Percentiles rank a stretch among this genome's conserved stretches.
Evolutionary conservation across 2,329 filamentous ascomycete species (phyloP).

Genomic region (Cordyceps cateniannulata): DNA sequence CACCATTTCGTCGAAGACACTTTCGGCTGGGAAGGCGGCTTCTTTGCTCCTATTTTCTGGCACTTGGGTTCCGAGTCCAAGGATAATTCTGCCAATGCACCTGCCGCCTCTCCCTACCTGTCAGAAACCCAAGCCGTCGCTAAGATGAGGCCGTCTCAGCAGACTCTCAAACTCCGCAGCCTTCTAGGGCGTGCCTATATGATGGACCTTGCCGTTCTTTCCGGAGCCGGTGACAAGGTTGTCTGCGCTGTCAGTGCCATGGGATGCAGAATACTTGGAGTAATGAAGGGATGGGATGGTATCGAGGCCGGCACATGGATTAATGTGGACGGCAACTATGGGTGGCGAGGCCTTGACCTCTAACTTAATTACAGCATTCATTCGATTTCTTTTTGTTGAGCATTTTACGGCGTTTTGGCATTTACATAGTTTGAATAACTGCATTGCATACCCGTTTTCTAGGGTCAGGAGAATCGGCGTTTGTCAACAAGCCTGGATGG

Average conservation of each 20-base stretch:
- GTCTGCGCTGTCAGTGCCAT: constrained; percentile 71
- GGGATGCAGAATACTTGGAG: constrained; percentile 67
- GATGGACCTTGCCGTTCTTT: constrained; percentile 71
- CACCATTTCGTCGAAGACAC: constrained; percentile 66
- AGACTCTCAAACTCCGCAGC: constrained; percentile 62
- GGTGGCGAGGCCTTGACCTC: constrained; percentile 38
- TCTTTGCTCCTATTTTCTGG: constrained; percentile 78
- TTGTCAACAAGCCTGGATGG: not conserved
- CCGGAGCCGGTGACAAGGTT: constrained; percentile 59
- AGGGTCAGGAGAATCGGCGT: not conserved
- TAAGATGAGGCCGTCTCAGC: constrained; percentile 33
- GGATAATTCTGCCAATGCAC: constrained; percentile 31
- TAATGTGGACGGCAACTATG: constrained; percentile 69
- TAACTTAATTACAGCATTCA: constrained; percentile 29
- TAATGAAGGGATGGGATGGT: constrained; percentile 83
- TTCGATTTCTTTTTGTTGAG: constrained; percentile 3
- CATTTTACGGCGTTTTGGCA: constrained; percentile 15
- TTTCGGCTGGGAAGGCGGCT: constrained; percentile 83
- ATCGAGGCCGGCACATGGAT: constrained; percentile 58
- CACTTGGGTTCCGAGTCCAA: constrained; percentile 53
- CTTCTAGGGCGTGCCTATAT: constrained; percentile 75
- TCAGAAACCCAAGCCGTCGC: constrained; percentile 20
- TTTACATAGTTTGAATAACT: not conserved
- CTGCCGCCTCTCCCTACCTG: constrained; percentile 20
- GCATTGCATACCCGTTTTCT: not conserved